Evolutionary conservation across 2,329 filamentous ascomycete genomes (phyloP), one percentile per base, ranked within the genome.

Genomic region (Botryotinia narcissicola): DNA sequence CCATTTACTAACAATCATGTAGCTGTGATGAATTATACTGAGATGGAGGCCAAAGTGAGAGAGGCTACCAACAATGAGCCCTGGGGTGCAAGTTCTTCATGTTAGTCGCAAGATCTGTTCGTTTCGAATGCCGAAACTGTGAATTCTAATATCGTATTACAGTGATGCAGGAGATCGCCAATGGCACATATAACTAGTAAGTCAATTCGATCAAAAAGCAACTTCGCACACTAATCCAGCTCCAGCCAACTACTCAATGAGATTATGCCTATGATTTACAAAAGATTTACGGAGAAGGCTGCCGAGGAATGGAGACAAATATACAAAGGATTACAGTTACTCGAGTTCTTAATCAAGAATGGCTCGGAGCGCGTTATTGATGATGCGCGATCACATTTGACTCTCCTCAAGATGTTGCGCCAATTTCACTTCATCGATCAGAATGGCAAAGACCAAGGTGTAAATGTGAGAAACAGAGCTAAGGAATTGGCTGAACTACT

Each of bases 251-350:
- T 95, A 70, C 90, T 99, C 73, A 98, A 98, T 83, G 96, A 99
- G 84, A 98, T 99, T 82, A 99, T 99, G 96, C 96, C 96, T 77
- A 96, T 99, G 94, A 97, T 99, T 81, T 99, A 99, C 86, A 96
- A 97, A 81, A 93, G 96, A 77, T 99, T 99, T 83, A 99, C 96
- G 75, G 96, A 99, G 83, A 99, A 99, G 86, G 89, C 94, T 12
- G 95, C 96, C 73, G 96, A 99, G 82, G 96, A 99, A 84, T 99
- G 96, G 96, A 90, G 96, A 78, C 96, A 99, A 83, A 99, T 99
- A 81, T 99, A 99, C 88, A 99, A 99, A 87, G 92, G 94, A 16
- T 90, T 99, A 37, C 96, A 98, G 87, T 88, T 99, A 73, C 91
- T 99, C 81, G 95, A 99, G 83, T 97, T 97, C 81, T 89, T 99